Evolutionary conservation across 768 basidiomycete species (phyloP), one percentile per base, ranked within the genome.

Genomic region (Naganishia randhawae): DNA sequence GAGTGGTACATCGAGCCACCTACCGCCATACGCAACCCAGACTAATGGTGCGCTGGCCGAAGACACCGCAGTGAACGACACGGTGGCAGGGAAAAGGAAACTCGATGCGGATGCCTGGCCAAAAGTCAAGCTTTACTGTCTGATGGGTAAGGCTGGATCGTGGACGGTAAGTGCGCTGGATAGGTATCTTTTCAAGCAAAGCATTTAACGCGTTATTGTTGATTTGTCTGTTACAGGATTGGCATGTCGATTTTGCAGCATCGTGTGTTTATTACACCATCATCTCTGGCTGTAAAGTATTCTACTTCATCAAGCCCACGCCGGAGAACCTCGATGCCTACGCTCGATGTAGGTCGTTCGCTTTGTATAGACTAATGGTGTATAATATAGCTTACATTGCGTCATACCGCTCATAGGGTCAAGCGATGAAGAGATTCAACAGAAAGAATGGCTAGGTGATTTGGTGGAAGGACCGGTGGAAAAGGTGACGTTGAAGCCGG

Each of bases 181-280:
- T 1, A 1, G 6, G 27, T 17, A 10, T 14, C 16, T 50, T 66
- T n/a, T n/a, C n/a, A n/a, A 13, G 45, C n/a, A 48, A n/a, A 3
- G 14, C 65, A 25, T 48, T 63, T 69, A 50, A 57, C 19, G 42
- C 7, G 33, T 54, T 33, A 41, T 42, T 37, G 8, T 64, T 73
- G 72, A 66, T 71, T 31, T 19, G 22, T 31, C 14, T 17, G 1
- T 22, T 74, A 35, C 37, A 94, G 92, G 95, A 97, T 76, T 97
- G 94, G 96, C 95, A 99, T 75, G 83, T 98, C 69, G 96, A 99
- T 81, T 97, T 99, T 77, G 95, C 95, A 25, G 96, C 93, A 0
- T 93, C 91, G 1, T 95, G 90, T 1, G 95, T 94, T n/a, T 98
- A 95, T 79, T 98, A 98, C 75, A 93, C 97, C 73, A 88, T 99